Evolutionary conservation across 441 rosid species (phyloP), one percentile per base, ranked within the genome.

Genomic region (Corymbia calophylla): DNA sequence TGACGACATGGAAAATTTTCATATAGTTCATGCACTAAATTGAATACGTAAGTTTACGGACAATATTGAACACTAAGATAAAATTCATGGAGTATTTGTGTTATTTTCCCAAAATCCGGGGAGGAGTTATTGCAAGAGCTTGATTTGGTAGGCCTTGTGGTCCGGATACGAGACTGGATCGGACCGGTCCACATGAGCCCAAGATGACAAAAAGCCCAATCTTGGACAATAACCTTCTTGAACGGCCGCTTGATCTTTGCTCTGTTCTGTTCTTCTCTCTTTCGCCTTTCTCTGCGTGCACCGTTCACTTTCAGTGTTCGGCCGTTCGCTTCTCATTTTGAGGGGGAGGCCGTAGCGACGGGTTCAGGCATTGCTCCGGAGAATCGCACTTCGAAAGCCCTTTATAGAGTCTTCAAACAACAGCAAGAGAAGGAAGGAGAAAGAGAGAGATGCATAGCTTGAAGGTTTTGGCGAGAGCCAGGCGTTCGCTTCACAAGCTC

Each of bases 401-500:
- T 23, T 5, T 5, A 0, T 32, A 70, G n/a, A 3, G 51, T 23
- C 5, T 23, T 39, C n/a, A 44, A 77, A 77, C n/a, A 11, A 21
- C 51, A 21, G n/a, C 17, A 21, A 7, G 49, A 35, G 47, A 4
- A 18, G 23, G 47, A 70, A 39, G 39, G 29, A 39, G 49, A 68
- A 31, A 73, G 49, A 3, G 82, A 39, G 84, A 91, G 91, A 98
- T 96, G 99, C 97, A 94, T 91, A 94, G 94, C 92, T 80, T 94
- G 86, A 95, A 91, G 92, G 93, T 89, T 91, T 89, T 97, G 89
- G 92, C 89, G 48, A 93, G 91, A 89, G 88, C 89, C 55, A 93
- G 91, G 82, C 87, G 92, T 68, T 92, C 95, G 13, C 82, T 92
- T 87, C 93, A 87, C 81, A 90, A 91, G 93, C 87, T 89, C 92